Evolutionary conservation across 345 rosid genomes (phyloP).

Genomic region (Populus pruinosa): DNA sequence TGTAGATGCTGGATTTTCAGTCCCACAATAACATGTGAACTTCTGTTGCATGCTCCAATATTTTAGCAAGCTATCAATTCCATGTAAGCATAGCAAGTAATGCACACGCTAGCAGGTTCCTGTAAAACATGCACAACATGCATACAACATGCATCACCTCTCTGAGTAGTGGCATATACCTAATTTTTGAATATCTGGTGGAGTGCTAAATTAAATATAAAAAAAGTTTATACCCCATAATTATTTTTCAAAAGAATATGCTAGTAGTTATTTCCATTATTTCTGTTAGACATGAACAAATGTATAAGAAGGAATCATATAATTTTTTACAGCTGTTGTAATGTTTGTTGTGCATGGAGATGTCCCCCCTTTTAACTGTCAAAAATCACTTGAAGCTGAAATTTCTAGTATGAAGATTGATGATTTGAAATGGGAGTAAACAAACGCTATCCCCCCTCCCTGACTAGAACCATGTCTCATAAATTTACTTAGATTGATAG

Average conservation of each 20-base stretch:
- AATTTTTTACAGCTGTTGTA: no score
- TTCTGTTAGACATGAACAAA: no score
- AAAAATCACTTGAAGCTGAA: no score
- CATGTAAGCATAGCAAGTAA: neutral
- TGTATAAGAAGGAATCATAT: no score
- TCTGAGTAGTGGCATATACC: neutral
- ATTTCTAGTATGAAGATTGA: neutral
- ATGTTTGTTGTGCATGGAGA: no score
- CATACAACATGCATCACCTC: neutral
- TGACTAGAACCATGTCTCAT: neutral
- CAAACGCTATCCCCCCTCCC: neutral
- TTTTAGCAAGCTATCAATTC: neutral
- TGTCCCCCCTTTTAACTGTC: no score
- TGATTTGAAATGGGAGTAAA: neutral
- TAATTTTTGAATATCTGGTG: neutral
- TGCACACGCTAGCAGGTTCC: neutral
- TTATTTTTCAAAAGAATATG: no score
- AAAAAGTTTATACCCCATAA: no score
- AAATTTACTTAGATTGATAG: no score
- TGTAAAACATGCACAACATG: neutral
- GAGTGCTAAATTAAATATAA: neutral
- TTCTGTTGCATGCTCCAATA: neutral
- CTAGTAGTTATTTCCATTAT: no score
- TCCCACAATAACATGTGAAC: neutral
- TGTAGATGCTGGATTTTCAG: neutral